Evolutionary conservation across 108 stramenopile species (phyloP), one percentile per base, ranked within the genome.

Genomic region (Nannochloropsis salina): DNA sequence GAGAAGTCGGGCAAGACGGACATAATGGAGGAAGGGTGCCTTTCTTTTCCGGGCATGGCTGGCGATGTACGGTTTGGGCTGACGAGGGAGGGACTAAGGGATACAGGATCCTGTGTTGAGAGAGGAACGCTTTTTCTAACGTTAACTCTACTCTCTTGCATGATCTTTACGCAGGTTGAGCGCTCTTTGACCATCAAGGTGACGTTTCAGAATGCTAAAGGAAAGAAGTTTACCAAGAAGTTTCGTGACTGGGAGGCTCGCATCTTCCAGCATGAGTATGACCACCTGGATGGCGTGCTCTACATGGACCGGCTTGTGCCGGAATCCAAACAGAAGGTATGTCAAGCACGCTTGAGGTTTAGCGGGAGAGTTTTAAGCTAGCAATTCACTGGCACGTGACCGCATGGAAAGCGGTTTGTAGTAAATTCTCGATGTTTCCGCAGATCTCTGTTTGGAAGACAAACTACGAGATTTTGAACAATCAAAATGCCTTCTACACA

Each of bases 261-360:
- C 43, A 96, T 98, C 83, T 97, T 98, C 86, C 96, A 97, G 91
- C 98, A 98, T 86, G 98, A 98, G 90, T 98, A 97, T 85, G 98
- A 98, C 91, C 98, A 98, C 91, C 90, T 98, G 80, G 96, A 97
- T 87, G 95, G 88, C 21, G 87, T 87, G 43, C 85, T 88, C 43
- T 89, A 89, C 86, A 44, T 80, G 44, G 88, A 89, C 44, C 86
- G 83, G 41, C 83, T 89, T n/a, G 21, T 43, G 3, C 61, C 51
- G 21, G 85, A 83, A 80, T 84, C 61, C 79, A 89, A 45, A 80
- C 41, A 88, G 31, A 88, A 85, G 87, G 87, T 88, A 80, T 84
- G 87, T 41, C 45, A 42, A 31, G 31, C 31, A 31, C 31, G 31
- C 31, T 31, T 31, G 31, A 31, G 31, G 31, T 31, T 1, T 0